These are phyloP conservation scores for Phytopythium vexans DNA, from an alignment of 352 stramenopile genomes.

Conservation along the genomic window DNA sequence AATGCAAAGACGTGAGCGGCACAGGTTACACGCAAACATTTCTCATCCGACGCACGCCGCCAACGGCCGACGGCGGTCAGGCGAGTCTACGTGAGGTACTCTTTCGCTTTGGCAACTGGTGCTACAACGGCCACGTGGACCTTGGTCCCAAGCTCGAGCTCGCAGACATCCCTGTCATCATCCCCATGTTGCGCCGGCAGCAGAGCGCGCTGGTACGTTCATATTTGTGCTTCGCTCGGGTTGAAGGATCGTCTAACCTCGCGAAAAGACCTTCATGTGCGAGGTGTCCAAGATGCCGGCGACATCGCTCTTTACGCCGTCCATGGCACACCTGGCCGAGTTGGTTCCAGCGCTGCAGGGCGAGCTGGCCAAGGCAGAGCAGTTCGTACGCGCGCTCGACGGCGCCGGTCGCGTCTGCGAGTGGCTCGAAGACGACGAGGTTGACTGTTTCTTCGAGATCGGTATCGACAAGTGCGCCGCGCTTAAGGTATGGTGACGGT, in stretches of 20 bases:
- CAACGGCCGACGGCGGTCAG: conserved; percentile 18
- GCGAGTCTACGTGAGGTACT: conserved; percentile 87
- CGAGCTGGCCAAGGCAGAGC: conserved; percentile 82
- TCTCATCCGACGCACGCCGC: conserved; percentile 68
- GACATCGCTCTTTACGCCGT: conserved; percentile 85
- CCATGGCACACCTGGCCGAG: conserved; percentile 85
- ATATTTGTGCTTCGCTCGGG: too few species aligned
- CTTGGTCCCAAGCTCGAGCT: conserved; percentile 88
- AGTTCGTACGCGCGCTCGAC: conserved; percentile 75
- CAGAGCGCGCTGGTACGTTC: conserved; percentile 83
- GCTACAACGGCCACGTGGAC: conserved; percentile 92
- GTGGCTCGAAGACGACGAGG: conserved; percentile 89
- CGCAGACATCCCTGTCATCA: conserved; percentile 91
- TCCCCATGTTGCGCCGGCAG: conserved; percentile 91
- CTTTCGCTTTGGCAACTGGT: conserved; percentile 95
- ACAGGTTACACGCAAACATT: conserved; percentile 84
- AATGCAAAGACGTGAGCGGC: conserved; percentile 80
- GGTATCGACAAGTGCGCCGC: conserved; percentile 63
- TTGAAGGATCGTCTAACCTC: too few species aligned
- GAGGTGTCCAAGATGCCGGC: conserved; percentile 88
- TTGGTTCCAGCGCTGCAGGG: conserved; percentile 83
- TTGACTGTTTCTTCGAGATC: conserved; percentile 93
- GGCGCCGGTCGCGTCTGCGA: conserved; percentile 43
- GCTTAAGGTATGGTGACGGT: conserved; percentile 36
- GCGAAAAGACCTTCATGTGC: conserved; percentile 85